phyloP scores from a whole-genome alignment of 345 rosid genomes.

The Acer campestre region DNA sequence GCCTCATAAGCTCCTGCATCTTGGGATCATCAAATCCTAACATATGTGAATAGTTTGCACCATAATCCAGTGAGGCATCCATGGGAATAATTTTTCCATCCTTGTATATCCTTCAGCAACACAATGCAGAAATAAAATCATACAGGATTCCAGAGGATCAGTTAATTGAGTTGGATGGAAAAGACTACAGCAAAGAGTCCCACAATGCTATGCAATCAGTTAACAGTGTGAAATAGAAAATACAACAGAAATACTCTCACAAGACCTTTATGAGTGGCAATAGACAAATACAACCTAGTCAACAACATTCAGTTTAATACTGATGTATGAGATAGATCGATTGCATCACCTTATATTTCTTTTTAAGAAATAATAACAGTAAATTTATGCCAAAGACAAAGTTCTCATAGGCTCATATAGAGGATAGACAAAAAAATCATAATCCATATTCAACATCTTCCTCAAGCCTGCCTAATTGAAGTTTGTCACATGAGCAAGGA shows the following conservation, averaged over 20 bases:
- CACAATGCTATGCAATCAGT: not conserved
- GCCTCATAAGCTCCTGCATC: slow-evolving; percentile 99
- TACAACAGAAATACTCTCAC: not conserved
- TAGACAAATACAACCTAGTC: not conserved
- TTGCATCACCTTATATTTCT: not conserved
- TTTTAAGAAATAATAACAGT: not conserved
- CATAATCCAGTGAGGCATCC: slow-evolving; percentile 86
- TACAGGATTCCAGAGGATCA: not conserved
- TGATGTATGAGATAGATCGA: not conserved
- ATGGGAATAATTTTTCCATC: slow-evolving; percentile 70
- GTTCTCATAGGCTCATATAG: not conserved
- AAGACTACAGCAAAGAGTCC: not conserved
- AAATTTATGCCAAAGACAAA: not conserved
- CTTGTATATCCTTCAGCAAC: slow-evolving; percentile 68
- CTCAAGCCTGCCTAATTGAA: not conserved
- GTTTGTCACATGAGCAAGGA: not conserved
- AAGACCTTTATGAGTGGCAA: not conserved
- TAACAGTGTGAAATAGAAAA: not conserved
- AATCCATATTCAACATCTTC: slow-evolving; percentile 10
- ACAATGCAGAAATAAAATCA: not conserved
- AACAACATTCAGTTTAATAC: not conserved
- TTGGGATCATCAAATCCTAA: slow-evolving; percentile 83
- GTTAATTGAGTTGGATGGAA: not conserved
- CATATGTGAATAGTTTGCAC: slow-evolving; percentile 88
- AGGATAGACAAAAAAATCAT: not conserved